A percentile compares a stretch with the other conserved stretches of the same genome.
phyloP scores from a whole-genome alignment of 2,329 filamentous ascomycete genomes.

The Ceratocystis cacaofunesta region DNA sequence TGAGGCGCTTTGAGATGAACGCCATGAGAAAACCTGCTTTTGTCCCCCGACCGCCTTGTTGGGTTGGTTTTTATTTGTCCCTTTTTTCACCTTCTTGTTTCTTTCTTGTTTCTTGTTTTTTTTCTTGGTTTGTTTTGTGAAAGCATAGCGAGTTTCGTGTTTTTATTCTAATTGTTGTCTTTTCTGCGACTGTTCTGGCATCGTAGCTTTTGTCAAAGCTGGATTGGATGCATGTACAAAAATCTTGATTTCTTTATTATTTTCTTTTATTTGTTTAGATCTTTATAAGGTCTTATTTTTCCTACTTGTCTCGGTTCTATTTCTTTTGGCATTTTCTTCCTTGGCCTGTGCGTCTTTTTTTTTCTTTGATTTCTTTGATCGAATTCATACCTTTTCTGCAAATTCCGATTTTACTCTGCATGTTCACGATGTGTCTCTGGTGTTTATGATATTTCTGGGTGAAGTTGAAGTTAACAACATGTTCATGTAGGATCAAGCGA shows the following conservation, averaged over 20 bases:
- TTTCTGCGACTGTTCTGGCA: not conserved
- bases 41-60: too few relatives aligned
- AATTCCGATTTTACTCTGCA: not conserved
- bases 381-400: not conserved
- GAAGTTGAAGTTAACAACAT: not conserved
- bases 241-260: not conserved
- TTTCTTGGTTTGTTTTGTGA: conserved; percentile 22
- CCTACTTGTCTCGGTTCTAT: not conserved
- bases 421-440: not conserved
- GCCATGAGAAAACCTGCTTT: too few relatives aligned
- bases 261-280: not conserved
- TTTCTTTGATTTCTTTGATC: conserved; percentile 3
- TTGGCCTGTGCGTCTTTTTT: not conserved
- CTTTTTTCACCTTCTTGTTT: conserved; percentile 17
- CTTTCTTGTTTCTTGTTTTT: conserved; percentile 18
- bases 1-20: too few relatives aligned
- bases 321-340: not conserved
- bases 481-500: not conserved
- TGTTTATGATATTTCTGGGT: not conserved
- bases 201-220: not conserved
- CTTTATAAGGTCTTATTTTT: not conserved
- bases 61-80: conserved; percentile 11
- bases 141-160: conserved; percentile 29
- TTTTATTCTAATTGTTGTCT: conserved; percentile 14
- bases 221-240: conserved; percentile 2